Percentiles rank a stretch among this genome's conserved stretches.
Evolutionary conservation across 441 rosid species (phyloP).

Genomic region (Erysimum cheiri): DNA sequence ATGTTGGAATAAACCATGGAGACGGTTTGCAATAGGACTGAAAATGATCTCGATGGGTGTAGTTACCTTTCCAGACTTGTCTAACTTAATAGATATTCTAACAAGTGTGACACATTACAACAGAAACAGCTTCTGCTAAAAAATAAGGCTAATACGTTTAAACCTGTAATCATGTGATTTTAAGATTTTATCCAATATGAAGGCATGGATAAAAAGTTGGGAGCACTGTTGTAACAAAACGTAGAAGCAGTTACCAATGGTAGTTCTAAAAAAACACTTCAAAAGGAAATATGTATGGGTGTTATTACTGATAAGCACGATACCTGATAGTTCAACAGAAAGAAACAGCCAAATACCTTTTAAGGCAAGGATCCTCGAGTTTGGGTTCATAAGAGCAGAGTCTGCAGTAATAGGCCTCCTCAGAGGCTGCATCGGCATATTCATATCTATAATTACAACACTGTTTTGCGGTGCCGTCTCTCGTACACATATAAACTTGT

Average conservation of each 20-base stretch:
- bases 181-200: neutral
- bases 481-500: conserved; percentile 70
- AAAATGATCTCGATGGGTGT: conserved; percentile 5
- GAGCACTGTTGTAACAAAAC: conserved; percentile 4
- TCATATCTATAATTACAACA: conserved; percentile 95
- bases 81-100: neutral
- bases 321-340: neutral
- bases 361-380: conserved; percentile 87
- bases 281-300: conserved; percentile 21
- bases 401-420: conserved; percentile 97
- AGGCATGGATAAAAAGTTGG: neutral
- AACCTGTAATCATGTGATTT: neutral
- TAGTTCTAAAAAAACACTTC: neutral
- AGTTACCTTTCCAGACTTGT: conserved; percentile 19
- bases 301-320: neutral
- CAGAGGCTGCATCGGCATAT: conserved; percentile 93
- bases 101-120: conserved; percentile 13
- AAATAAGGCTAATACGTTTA: conserved; percentile 14
- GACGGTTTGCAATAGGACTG: neutral
- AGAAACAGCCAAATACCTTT: conserved; percentile 60
- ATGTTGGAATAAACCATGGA: conserved; percentile 6
- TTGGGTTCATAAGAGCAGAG: conserved; percentile 97
- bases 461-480: conserved; percentile 98
- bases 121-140: neutral
- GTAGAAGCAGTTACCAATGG: conserved; percentile 2